Conservation (phyloP, 2,329 filamentous ascomycete genomes). For the Alternaria gaisen region DNA sequence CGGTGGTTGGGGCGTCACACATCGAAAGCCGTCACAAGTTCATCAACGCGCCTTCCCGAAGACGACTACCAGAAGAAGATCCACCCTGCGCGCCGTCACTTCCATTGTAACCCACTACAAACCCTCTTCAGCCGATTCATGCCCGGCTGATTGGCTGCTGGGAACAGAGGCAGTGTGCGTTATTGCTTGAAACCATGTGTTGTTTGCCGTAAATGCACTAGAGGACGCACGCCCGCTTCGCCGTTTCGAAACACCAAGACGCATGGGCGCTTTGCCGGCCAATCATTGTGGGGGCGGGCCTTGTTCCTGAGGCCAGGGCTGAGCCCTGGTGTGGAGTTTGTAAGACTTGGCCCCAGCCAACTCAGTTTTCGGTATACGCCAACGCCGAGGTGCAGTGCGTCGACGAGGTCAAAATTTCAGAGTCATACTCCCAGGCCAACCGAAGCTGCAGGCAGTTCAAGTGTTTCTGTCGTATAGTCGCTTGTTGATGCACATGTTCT, state of each 20-base stretch:
- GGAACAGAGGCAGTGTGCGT: slow-evolving; percentile 4
- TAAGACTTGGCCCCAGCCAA: slow-evolving; percentile 19
- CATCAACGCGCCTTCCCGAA: slow-evolving; percentile 1
- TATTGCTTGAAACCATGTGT: slow-evolving; percentile 22
- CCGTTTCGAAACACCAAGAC: slow-evolving; percentile 36
- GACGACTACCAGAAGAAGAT: not conserved
- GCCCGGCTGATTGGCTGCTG: slow-evolving; percentile 12
- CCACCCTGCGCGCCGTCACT: slow-evolving; percentile 9
- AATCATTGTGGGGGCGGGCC: slow-evolving; percentile 25
- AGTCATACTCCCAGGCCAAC: not conserved
- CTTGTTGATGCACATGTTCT: slow-evolving; percentile 1
- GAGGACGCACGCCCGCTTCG: slow-evolving; percentile 3
- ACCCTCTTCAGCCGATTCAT: not conserved
- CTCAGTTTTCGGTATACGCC: slow-evolving; percentile 7
- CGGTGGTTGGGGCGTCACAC: slow-evolving; percentile 26
- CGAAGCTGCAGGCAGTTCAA: not conserved
- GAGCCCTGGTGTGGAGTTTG: slow-evolving; percentile 8
- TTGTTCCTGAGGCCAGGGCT: slow-evolving; percentile 17
- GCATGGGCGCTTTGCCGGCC: slow-evolving; percentile 23
- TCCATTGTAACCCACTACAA: not conserved
- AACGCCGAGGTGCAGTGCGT: not conserved
- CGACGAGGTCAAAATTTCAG: not conserved
- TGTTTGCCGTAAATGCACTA: slow-evolving; percentile 20
- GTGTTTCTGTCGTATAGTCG: slow-evolving; percentile 3
- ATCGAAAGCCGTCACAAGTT: slow-evolving; percentile 2